These are phyloP conservation scores for Neodidymelliopsis sp. DNA, from an alignment of 2,329 filamentous ascomycete genomes.

Conservation along the genomic window DNA sequence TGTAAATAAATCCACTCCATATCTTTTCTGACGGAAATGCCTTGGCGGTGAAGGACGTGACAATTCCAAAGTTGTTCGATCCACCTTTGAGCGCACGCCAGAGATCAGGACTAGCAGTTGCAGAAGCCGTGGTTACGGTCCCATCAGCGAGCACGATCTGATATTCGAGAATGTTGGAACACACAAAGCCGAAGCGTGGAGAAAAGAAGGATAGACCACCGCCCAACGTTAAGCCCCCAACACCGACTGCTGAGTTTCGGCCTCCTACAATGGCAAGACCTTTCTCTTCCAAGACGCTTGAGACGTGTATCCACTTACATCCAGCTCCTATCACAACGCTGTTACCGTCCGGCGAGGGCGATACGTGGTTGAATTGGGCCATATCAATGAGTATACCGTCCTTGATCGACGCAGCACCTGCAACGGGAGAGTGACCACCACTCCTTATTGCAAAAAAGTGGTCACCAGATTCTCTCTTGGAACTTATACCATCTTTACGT, in stretches of 20 bases:
- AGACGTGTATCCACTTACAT: conserved; percentile 30
- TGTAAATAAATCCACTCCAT: conserved; percentile 48
- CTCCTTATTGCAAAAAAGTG: conserved; percentile 57
- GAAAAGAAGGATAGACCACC: conserved; percentile 49
- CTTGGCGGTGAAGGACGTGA: conserved; percentile 39
- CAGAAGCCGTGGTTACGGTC: conserved; percentile 39
- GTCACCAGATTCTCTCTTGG: neutral
- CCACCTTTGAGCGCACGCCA: conserved; percentile 48
- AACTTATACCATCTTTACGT: conserved; percentile 5
- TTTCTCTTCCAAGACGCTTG: conserved; percentile 21
- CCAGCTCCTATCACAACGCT: conserved; percentile 24
- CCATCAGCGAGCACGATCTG: conserved; percentile 50
- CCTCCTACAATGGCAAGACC: conserved; percentile 32
- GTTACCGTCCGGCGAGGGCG: neutral
- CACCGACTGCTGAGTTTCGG: conserved; percentile 36
- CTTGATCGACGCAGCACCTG: conserved; percentile 30
- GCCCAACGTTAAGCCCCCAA: conserved; percentile 44
- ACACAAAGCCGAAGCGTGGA: conserved; percentile 39
- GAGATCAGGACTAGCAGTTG: conserved; percentile 32
- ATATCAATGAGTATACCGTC: conserved; percentile 30
- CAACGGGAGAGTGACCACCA: conserved; percentile 51
- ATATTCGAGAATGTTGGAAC: conserved; percentile 43
- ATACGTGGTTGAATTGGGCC: conserved; percentile 24
- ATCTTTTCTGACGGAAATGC: conserved; percentile 26
- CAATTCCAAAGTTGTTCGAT: conserved; percentile 48